Evolutionary conservation across 2,329 filamentous ascomycete genomes (phyloP).

Genomic region (Gaeumannomyces tritici): DNA sequence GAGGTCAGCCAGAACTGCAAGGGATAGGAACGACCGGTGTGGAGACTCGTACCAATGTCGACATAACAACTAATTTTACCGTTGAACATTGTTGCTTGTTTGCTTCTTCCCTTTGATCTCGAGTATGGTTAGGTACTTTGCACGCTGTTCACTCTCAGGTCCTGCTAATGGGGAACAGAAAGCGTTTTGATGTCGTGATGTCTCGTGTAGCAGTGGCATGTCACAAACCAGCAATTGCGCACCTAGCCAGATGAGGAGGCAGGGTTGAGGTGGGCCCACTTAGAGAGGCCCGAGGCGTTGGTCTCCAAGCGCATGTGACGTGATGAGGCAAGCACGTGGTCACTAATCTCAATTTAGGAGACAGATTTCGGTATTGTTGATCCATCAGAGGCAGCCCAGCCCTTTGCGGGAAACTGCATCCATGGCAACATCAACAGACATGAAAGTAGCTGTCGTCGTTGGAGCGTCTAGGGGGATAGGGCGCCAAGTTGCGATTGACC

Average conservation of each 20-base stretch:
- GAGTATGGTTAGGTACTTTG: neutral
- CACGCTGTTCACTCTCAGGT: neutral
- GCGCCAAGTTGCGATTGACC: conserved; percentile 5
- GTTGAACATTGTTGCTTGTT: neutral
- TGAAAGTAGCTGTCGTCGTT: conserved; percentile 5
- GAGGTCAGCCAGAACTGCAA: neutral
- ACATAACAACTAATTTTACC: conserved; percentile 35
- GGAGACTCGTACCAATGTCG: conserved; percentile 47
- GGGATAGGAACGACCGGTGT: neutral
- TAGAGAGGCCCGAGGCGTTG: neutral
- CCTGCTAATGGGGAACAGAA: neutral
- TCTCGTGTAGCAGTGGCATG: neutral
- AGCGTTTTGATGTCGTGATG: neutral
- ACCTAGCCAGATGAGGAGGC: no score
- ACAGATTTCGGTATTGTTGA: neutral
- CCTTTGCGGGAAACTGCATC: neutral
- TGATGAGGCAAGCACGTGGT: neutral
- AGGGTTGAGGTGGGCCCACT: neutral
- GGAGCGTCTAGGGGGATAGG: conserved; percentile 8
- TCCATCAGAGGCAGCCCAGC: no score
- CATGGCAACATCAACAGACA: neutral
- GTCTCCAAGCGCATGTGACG: neutral
- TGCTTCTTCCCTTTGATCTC: neutral
- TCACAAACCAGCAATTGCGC: no score
- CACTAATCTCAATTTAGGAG: no score